Evolutionary conservation across 768 basidiomycete genomes (phyloP), one percentile per base, ranked within the genome.

Genomic region (Termitomyces sp.): DNA sequence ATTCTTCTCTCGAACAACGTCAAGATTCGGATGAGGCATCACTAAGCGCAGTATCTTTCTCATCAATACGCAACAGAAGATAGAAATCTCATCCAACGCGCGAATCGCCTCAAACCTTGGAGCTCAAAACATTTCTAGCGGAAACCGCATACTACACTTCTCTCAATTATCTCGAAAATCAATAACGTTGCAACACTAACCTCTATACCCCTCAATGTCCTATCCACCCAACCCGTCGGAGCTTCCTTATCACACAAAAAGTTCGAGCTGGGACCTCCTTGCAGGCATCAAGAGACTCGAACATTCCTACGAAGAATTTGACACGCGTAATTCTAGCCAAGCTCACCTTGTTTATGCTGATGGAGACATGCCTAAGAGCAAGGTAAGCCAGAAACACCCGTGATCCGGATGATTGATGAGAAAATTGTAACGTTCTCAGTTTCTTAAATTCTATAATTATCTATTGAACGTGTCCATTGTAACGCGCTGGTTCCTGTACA

Each of bases 401-500:
- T 27, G 34, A 17, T 41, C 30, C 16, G 6, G 16, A 17, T 1
- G 2, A 42, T 43, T 46, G 27, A 25, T 35, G 48, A 37, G 35
- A 39, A 39, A 19, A 47, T 52, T 37, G 3, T 50, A 53, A 43
- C 37, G 35, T 51, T 41, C 30, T 48, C 58, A 89, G 87, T 67
- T 87, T 41, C 72, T 80, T 0, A 81, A 77, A 62, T 67, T 87
- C 4, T 92, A 91, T 71, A 75, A 86, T 60, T 92, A 87, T 69
- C 77, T 92, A 9, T 65, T 92, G 51, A 86, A 86, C 64, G 81
- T 81, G 19, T 89, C 88, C 2, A 85, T 92, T 66, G 76, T 91
- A 46, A 86, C 89, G 8, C 81, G 91, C 37, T 93, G 91, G 91
- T 75, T 83, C 21, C 59, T 93, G 30, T 88, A 86, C 72, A 90